These are phyloP conservation scores for Paragyromitra xinjiangensis DNA, from an alignment of 495 filamentous ascomycete genomes.

Conservation along the genomic window DNA sequence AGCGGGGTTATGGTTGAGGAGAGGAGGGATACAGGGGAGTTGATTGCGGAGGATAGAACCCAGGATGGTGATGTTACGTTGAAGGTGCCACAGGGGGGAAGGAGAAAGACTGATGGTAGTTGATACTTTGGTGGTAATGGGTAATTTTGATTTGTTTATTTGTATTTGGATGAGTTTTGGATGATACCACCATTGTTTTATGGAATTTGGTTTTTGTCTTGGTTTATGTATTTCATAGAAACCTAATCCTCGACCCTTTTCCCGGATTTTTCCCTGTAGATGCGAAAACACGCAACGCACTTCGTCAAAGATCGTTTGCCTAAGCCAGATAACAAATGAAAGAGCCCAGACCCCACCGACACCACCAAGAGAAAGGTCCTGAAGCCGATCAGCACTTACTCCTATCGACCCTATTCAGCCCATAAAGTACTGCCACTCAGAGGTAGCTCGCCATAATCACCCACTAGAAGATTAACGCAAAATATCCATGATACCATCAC, in stretches of 20 bases:
- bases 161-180: neutral
- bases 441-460: too few species aligned
- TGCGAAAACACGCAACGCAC: neutral
- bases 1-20: constrained; percentile 65
- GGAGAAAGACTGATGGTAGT: neutral
- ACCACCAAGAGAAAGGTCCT: too few species aligned
- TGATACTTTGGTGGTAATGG: neutral
- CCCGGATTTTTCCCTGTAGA: too few species aligned
- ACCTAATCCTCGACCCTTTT: neutral
- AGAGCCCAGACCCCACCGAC: too few species aligned
- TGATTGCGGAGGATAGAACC: constrained; percentile 30
- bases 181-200: neutral
- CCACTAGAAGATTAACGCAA: too few species aligned
- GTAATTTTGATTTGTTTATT: constrained; percentile 6
- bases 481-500: too few species aligned
- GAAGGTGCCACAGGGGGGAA: constrained; percentile 29
- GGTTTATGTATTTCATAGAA: neutral
- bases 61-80: constrained; percentile 6
- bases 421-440: too few species aligned
- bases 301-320: neutral
- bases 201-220: neutral
- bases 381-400: too few species aligned
- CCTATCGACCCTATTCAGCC: too few species aligned
- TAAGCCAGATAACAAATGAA: too few species aligned
- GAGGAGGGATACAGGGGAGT: constrained; percentile 57